A percentile compares a stretch with the other conserved stretches of the same genome.
These are phyloP conservation scores for Nematocida sp. DNA, from an alignment of 371 early-diverging fungal genomes.

Conservation along the genomic window DNA sequence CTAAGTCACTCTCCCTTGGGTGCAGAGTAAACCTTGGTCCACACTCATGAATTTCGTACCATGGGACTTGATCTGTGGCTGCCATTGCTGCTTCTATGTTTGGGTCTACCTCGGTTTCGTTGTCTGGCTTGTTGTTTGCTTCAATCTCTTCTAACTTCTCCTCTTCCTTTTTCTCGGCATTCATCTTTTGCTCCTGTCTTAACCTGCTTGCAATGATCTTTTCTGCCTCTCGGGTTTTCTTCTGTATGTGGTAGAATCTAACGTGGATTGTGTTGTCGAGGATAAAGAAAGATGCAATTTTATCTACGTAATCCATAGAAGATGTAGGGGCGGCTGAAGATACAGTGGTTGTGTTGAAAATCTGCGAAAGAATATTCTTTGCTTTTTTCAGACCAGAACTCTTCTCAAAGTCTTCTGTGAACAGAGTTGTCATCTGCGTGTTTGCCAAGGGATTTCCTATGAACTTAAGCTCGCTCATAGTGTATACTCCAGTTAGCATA, in stretches of 20 bases:
- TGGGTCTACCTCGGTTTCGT: conserved; percentile 37
- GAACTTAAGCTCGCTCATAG: conserved; percentile 56
- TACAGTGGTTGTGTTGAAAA: conserved; percentile 44
- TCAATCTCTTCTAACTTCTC: conserved; percentile 44
- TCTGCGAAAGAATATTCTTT: conserved; percentile 32
- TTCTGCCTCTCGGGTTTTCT: conserved; percentile 53
- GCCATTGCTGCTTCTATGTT: conserved; percentile 31
- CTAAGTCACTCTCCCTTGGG: conserved; percentile 56
- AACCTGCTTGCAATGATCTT: conserved; percentile 49
- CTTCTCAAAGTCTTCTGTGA: conserved; percentile 46
- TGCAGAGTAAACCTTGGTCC: conserved; percentile 57
- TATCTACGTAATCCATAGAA: conserved; percentile 34
- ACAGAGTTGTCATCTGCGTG: conserved; percentile 51
- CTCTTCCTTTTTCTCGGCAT: conserved; percentile 17
- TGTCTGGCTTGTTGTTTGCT: conserved; percentile 52
- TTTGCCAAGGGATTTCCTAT: conserved; percentile 49
- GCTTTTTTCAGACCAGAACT: conserved; percentile 39
- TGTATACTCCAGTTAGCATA: conserved; percentile 49
- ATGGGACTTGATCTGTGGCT: conserved; percentile 1
- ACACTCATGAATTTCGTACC: conserved; percentile 44
- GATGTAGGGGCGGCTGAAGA: not conserved
- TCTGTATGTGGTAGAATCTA: conserved; percentile 58
- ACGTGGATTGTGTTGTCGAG: conserved; percentile 32
- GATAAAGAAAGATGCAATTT: conserved; percentile 46
- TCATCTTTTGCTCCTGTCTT: conserved; percentile 24